Evolutionary conservation across 345 rosid genomes (phyloP).

Genomic region (Eucalyptus pauciflora): DNA sequence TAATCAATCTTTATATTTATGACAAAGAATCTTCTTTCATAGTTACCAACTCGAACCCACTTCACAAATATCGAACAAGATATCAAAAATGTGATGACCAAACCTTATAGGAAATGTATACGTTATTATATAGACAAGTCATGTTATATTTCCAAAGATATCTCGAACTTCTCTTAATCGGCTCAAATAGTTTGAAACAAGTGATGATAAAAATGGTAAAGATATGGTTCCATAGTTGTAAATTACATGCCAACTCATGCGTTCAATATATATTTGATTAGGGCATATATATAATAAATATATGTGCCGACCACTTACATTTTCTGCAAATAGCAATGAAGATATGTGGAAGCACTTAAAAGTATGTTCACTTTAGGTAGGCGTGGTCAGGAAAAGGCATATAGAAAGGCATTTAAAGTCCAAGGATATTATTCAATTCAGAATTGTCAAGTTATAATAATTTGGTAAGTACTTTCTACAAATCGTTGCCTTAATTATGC

Average conservation of each 20-base stretch:
- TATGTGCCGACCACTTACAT: not conserved
- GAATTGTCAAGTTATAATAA: not conserved
- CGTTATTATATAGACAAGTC: not conserved
- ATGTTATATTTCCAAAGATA: not conserved
- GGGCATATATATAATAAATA: not conserved
- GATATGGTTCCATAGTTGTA: not conserved
- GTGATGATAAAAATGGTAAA: not conserved
- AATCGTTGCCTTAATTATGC: not conserved
- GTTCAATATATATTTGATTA: not conserved
- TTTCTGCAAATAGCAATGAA: not conserved
- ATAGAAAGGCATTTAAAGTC: not conserved
- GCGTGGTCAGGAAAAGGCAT: not conserved
- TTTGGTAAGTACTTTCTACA: not conserved
- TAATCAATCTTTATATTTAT: not conserved
- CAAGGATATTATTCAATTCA: not conserved
- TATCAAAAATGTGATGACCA: not conserved
- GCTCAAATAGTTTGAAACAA: not conserved
- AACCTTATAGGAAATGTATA: not conserved
- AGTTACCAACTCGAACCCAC: not conserved
- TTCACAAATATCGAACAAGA: not conserved
- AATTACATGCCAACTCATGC: not conserved
- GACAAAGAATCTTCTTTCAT: not conserved
- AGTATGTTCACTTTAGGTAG: not conserved
- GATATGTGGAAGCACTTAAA: not conserved
- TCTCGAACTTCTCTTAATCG: not conserved